Evolutionary conservation across 2,329 filamentous ascomycete genomes (phyloP).

Genomic region (Pyrenophora graminea): DNA sequence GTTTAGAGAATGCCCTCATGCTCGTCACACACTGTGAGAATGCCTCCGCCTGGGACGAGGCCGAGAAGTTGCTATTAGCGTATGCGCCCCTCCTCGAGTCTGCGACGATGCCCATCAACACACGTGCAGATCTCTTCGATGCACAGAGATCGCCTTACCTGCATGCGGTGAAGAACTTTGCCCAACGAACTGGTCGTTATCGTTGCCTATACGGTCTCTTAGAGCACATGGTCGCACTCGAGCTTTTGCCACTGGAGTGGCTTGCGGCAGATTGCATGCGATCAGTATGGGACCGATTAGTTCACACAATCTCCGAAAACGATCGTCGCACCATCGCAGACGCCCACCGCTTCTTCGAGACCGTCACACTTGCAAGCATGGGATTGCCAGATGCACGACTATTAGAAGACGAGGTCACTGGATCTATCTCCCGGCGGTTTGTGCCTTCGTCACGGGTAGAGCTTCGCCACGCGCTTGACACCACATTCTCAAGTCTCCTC

Average conservation of each 20-base stretch:
- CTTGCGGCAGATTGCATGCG: conserved; percentile 44
- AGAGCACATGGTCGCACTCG: conserved; percentile 39
- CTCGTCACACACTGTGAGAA: conserved; percentile 38
- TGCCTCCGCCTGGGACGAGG: conserved; percentile 41
- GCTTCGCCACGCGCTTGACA: conserved; percentile 41
- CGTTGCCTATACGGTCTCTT: conserved; percentile 43
- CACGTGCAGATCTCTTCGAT: conserved; percentile 36
- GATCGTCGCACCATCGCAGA: conserved; percentile 31
- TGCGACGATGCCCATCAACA: conserved; percentile 29
- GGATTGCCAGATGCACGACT: conserved; percentile 34
- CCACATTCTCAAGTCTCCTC: conserved; percentile 42
- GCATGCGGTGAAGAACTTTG: conserved; percentile 33
- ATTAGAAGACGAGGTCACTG: conserved; percentile 23
- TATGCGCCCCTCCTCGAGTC: conserved; percentile 32
- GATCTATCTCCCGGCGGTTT: conserved; percentile 23
- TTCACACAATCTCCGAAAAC: conserved; percentile 38
- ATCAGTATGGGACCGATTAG: conserved; percentile 41
- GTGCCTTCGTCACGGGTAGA: conserved; percentile 32
- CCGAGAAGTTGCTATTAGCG: conserved; percentile 39
- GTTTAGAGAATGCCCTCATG: conserved; percentile 25
- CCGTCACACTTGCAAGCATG: conserved; percentile 32
- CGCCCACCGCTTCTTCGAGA: conserved; percentile 40
- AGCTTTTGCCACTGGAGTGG: conserved; percentile 46
- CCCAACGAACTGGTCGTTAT: conserved; percentile 33
- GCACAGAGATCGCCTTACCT: conserved; percentile 32